Evolutionary conservation across 1,284 basidiomycete species (phyloP), one percentile per base, ranked within the genome.

Genomic region (Vanrija pseudolonga): DNA sequence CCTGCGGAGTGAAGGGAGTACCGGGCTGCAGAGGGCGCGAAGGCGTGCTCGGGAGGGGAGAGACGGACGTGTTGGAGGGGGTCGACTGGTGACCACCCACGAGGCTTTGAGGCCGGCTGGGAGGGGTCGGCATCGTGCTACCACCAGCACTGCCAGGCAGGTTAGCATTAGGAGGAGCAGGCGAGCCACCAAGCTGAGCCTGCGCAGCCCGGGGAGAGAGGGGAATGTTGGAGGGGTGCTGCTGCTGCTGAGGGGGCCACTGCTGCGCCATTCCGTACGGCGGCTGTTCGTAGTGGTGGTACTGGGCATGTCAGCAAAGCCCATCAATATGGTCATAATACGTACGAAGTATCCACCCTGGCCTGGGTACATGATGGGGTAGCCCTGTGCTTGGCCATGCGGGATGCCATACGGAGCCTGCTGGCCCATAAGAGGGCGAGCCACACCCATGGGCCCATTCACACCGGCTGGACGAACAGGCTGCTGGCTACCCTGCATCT

Each of bases 71-170:
- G 40, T 40, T 61, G 28, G 64, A 65, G 17, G 62, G 59, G 6
- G 65, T 55, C n/a, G 60, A 59, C 39, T 62, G 63, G 41, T 65
- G 63, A 11, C 55, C 55, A 40, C 55, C 57, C 40, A 62, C 65
- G 3, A 71, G 55, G 47, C 63, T 69, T 39, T 65, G 60, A 7
- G 71, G 67, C 23, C 70, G 66, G 50, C 56, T 66, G 4, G 68
- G 69, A 23, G 72, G 68, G 0, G 69, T 70, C 6, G 67, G 69
- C 37, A 57, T 58, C 5, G 72, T 69, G 55, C 71, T 71, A 36
- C 61, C 50, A 23, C 59, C 63, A 15, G 59, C 59, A 38, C 65
- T 70, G 17, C 57, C 56, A 17, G 70, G 63, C 3, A 68, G 59
- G 5, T 54, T 45, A n/a, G 65, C 59, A 11, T 61, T 47, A 11